These are phyloP conservation scores for Aspergillus costaricaensis DNA, from an alignment of 2,329 filamentous ascomycete genomes.

Conservation along the genomic window DNA sequence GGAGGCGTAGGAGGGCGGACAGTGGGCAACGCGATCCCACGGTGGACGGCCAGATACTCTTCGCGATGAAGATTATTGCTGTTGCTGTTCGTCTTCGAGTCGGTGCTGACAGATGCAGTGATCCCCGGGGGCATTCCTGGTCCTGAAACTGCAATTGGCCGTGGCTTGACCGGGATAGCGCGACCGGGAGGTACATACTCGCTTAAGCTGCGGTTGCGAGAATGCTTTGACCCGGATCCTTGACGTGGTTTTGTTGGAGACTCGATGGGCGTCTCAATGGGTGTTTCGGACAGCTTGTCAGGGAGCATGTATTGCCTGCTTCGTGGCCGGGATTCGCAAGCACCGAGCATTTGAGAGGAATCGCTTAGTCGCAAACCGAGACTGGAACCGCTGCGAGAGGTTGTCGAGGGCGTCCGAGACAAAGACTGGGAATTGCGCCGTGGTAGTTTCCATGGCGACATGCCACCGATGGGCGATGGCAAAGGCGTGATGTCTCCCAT, in stretches of 20 bases:
- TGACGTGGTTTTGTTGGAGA: constrained; percentile 19
- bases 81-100: constrained; percentile 21
- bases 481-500: constrained; percentile 79
- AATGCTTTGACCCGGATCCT: constrained; percentile 50
- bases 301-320: constrained; percentile 46
- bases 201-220: constrained; percentile 79
- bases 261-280: constrained; percentile 18
- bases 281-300: constrained; percentile 24
- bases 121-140: constrained; percentile 50
- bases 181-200: constrained; percentile 76
- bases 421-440: constrained; percentile 57
- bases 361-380: constrained; percentile 39
- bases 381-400: constrained; percentile 42
- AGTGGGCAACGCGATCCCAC: constrained; percentile 67
- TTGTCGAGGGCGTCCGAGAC: constrained; percentile 45
- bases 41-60: constrained; percentile 73
- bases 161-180: constrained; percentile 64
- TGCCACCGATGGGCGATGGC: constrained; percentile 66
- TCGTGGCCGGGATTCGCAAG: constrained; percentile 33
- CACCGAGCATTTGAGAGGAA: constrained; percentile 36
- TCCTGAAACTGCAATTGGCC: constrained; percentile 73
- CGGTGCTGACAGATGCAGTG: constrained; percentile 52
- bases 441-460: constrained; percentile 48
- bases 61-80: constrained; percentile 66
- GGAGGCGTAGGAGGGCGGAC: constrained; percentile 76